Percentiles rank a stretch among this genome's conserved stretches.
phyloP scores from a whole-genome alignment of 2,329 filamentous ascomycete genomes.

The Phoma sp. region DNA sequence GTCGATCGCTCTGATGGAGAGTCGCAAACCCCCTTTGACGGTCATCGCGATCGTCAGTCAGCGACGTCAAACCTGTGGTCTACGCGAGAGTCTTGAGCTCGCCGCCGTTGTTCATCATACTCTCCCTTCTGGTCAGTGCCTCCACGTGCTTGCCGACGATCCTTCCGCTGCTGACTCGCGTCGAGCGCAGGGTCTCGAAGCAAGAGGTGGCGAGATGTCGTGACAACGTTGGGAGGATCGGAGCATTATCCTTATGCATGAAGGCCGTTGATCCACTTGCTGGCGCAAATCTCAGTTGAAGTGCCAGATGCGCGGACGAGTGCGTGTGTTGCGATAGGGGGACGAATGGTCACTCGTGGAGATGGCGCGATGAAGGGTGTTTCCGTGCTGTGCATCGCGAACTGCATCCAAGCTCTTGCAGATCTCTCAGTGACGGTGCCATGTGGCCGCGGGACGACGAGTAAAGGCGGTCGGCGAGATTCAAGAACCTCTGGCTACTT shows the following conservation, averaged over 20 bases:
- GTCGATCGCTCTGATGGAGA: background rate
- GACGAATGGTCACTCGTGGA: background rate
- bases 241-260: constrained; percentile 8
- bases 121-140: constrained; percentile 10
- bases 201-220: constrained; percentile 14
- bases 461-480: background rate
- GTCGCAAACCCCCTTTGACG: background rate
- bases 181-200: constrained; percentile 8
- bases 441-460: constrained; percentile 3
- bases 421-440: constrained; percentile 7
- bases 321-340: background rate
- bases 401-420: constrained; percentile 18
- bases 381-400: background rate
- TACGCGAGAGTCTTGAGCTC: background rate
- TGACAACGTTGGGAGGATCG: constrained; percentile 15
- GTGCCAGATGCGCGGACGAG: constrained; percentile 1
- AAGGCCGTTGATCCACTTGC: constrained; percentile 9
- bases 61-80: constrained; percentile 4
- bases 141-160: constrained; percentile 20
- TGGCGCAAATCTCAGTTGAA: constrained; percentile 2
- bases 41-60: constrained; percentile 7
- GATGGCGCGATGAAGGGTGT: background rate
- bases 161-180: constrained; percentile 12
- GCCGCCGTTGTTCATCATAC: constrained; percentile 1
- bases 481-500: background rate